Evolutionary conservation across 1,139 yeast species (phyloP), one percentile per base, ranked within the genome.

Genomic region (Scheffersomyces titani): DNA sequence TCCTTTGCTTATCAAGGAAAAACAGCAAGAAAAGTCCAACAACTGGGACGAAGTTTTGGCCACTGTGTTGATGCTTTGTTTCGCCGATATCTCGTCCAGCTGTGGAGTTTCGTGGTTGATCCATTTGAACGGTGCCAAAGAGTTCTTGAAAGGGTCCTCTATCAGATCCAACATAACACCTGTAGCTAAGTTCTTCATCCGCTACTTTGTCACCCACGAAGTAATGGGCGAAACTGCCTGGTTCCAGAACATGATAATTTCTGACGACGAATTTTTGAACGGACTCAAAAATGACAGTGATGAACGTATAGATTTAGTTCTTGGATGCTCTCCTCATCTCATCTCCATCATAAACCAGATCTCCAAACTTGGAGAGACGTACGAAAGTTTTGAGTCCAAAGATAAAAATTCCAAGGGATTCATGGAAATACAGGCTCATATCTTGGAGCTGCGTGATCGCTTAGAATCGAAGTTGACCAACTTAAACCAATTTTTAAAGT

Each of bases 211-310:
- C 6, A 65, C 75, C 20, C 80, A 76, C 60, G 81, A 76, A 55
- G 74, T 76, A 1, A 73, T 76, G 76, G 76, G 78, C 9, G 77
- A 75, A 55, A 76, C 80, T 0, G 77, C 75, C 0, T 73, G 76
- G 77, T 64, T 64, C 36, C 58, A 58, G 46, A 61, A 61, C 24
- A 44, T 54, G 46, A 59, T 62, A 19, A 62, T 63, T 16, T 64
- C 61, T 40, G 72, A 69, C 51, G 71, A 69, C 51, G 66, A 68
- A 13, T 64, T 65, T 51, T 65, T 73, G 47, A 70, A 69, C 52
- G 62, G 57, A 47, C 61, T 70, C 52, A 73, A 72, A 55, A 65
- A 70, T 54, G 74, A 74, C 54, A 54, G 59, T 44, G 78, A 74
- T 55, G 67, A 67, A 1, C 61, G 63, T 47, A 75, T 76, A 18